Conservation (phyloP, 2,329 filamentous ascomycete genomes). For the Cercospora nicotianae region DNA sequence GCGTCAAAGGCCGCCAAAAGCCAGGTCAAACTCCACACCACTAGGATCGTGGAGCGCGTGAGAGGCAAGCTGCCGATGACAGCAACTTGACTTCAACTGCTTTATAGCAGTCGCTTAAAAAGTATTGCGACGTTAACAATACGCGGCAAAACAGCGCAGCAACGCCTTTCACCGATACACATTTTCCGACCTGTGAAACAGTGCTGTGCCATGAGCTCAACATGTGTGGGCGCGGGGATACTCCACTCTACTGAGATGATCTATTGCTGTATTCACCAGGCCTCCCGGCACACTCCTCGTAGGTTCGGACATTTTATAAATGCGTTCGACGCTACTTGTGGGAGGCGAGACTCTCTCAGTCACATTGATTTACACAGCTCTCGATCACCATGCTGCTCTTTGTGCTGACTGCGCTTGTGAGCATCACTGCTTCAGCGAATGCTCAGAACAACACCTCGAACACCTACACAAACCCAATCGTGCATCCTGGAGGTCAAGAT, state of each 20-base stretch:
- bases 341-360: background rate
- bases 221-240: background rate
- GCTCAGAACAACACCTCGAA: constrained; percentile 28
- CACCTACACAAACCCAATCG: constrained; percentile 50
- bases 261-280: background rate
- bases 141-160: background rate
- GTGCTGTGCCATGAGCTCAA: no score
- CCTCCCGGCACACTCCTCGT: background rate
- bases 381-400: background rate
- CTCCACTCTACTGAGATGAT: background rate
- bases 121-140: no score
- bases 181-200: background rate
- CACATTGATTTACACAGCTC: background rate
- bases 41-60: no score
- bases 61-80: no score
- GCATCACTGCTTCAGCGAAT: constrained; percentile 15
- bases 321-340: background rate
- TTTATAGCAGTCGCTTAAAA: no score
- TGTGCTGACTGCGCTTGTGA: constrained; percentile 15
- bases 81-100: no score
- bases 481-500: constrained; percentile 31
- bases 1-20: no score
- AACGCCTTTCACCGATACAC: background rate
- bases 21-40: no score
- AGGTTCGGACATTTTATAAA: no score